Percentiles rank a stretch among this genome's conserved stretches.
Evolutionary conservation across 1,139 yeast genomes (phyloP).

Genomic region (Candida buenavistaensis): DNA sequence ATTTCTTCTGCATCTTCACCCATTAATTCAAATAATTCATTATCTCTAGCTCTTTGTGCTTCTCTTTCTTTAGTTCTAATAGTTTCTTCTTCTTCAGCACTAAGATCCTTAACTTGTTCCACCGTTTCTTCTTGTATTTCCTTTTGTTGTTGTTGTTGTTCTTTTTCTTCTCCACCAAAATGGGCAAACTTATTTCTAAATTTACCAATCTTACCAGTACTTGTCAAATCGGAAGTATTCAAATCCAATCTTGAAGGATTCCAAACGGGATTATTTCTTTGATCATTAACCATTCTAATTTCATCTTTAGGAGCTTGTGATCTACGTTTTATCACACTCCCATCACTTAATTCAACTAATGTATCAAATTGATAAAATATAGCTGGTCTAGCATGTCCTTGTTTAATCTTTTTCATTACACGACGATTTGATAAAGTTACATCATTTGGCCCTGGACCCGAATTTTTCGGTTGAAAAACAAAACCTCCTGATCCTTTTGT

Average conservation of each 20-base stretch:
- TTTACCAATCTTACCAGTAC: slow-evolving; percentile 77
- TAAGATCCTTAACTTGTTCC: slow-evolving; percentile 4
- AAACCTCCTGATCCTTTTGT: too few species aligned
- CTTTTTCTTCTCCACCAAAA: slow-evolving; percentile 36
- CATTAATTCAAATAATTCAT: slow-evolving; percentile 55
- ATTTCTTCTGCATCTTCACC: slow-evolving; percentile 64
- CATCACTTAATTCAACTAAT: slow-evolving; percentile 85
- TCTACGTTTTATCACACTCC: slow-evolving; percentile 79
- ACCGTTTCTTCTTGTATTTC: slow-evolving; percentile 1
- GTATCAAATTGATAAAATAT: slow-evolving; percentile 89
- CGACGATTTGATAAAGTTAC: slow-evolving; percentile 49
- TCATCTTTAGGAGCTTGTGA: slow-evolving; percentile 90
- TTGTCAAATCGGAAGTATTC: slow-evolving; percentile 33
- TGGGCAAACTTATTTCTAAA: slow-evolving; percentile 73
- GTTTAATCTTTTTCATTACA: slow-evolving; percentile 54
- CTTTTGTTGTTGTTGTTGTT: slow-evolving; percentile 15
- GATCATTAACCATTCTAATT: slow-evolving; percentile 82
- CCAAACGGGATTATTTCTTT: slow-evolving; percentile 84
- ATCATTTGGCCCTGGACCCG: slow-evolving; percentile 17
- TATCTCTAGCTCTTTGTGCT: slow-evolving; percentile 34
- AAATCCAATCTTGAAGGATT: slow-evolving; percentile 83
- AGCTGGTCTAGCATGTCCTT: slow-evolving; percentile 90
- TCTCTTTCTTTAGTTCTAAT: slow-evolving; percentile 16
- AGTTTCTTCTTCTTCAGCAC: slow-evolving; percentile 17
- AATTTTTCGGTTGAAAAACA: too few species aligned